Conservation (phyloP, 257 asterid genomes). For the Paraleonurus japonicus region DNA sequence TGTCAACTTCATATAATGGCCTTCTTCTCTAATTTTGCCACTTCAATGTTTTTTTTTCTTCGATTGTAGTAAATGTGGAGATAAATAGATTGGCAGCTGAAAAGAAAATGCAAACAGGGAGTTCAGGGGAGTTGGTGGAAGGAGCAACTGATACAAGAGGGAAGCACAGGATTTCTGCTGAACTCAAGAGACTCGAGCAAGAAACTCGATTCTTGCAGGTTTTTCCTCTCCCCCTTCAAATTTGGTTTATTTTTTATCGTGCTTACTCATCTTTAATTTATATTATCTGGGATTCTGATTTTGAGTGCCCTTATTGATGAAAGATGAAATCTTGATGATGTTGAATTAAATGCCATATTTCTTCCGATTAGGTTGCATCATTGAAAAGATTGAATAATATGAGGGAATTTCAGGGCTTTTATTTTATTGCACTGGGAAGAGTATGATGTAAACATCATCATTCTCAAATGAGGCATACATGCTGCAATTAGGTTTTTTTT, state of each 20-base stretch:
- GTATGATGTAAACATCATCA: neutral
- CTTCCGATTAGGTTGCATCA: constrained; percentile 2
- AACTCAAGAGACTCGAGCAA: constrained; percentile 85
- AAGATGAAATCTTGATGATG: constrained; percentile 17
- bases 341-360: no score
- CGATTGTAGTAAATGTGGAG: constrained; percentile 3
- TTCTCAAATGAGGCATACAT: neutral
- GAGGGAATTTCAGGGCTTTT: no score
- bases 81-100: neutral
- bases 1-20: neutral
- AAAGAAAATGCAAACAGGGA: constrained; percentile 56
- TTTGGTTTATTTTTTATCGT: neutral
- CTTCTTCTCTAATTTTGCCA: neutral
- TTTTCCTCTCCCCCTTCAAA: neutral
- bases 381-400: neutral
- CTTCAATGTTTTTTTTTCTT: neutral
- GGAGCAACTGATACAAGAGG: constrained; percentile 66
- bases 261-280: neutral
- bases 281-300: neutral
- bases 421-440: no score
- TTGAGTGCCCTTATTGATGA: neutral
- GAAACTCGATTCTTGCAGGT: constrained; percentile 90
- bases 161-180: constrained; percentile 78
- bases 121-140: constrained; percentile 43
- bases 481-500: neutral